phyloP scores from a whole-genome alignment of 1,284 basidiomycete species.

The Erythrobasidium hasegawianum region DNA sequence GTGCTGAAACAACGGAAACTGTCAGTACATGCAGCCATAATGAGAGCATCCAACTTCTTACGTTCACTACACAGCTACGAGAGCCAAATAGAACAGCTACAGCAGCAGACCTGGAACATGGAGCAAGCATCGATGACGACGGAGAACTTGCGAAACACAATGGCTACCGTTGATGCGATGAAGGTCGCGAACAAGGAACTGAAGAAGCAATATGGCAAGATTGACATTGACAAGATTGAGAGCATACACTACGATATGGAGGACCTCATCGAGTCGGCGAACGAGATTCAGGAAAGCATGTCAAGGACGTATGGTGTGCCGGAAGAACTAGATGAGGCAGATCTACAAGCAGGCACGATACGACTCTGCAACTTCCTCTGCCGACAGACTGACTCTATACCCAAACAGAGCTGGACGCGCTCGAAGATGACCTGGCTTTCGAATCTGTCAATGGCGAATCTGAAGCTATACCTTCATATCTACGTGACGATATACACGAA shows the following conservation, averaged over 20 bases:
- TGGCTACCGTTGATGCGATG: constrained; percentile 99
- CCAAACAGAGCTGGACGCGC: constrained; percentile 80
- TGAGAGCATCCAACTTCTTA: neutral
- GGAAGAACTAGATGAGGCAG: constrained; percentile 95
- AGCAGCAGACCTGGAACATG: constrained; percentile 98
- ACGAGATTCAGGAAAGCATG: constrained; percentile 93
- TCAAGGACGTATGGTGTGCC: constrained; percentile 93
- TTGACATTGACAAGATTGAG: constrained; percentile 98
- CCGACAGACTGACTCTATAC: neutral
- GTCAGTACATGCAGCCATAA: constrained; percentile 42
- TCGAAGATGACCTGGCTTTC: constrained; percentile 61
- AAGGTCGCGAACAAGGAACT: constrained; percentile 96
- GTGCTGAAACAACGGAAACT: constrained; percentile 93
- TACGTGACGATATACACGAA: constrained; percentile 71
- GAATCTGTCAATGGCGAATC: constrained; percentile 58
- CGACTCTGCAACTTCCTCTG: too few species aligned
- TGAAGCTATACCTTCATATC: constrained; percentile 79
- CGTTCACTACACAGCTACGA: constrained; percentile 63
- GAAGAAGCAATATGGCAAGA: constrained; percentile 93
- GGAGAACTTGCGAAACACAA: constrained; percentile 96
- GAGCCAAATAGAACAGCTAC: constrained; percentile 78
- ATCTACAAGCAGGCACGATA: constrained; percentile 76
- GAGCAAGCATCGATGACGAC: constrained; percentile 93
- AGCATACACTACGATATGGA: constrained; percentile 97
- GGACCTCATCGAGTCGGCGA: constrained; percentile 91